Percentiles rank a stretch among this genome's conserved stretches.
Conservation (phyloP, 805 yeast species). For the Yarrowia deformans region DNA sequence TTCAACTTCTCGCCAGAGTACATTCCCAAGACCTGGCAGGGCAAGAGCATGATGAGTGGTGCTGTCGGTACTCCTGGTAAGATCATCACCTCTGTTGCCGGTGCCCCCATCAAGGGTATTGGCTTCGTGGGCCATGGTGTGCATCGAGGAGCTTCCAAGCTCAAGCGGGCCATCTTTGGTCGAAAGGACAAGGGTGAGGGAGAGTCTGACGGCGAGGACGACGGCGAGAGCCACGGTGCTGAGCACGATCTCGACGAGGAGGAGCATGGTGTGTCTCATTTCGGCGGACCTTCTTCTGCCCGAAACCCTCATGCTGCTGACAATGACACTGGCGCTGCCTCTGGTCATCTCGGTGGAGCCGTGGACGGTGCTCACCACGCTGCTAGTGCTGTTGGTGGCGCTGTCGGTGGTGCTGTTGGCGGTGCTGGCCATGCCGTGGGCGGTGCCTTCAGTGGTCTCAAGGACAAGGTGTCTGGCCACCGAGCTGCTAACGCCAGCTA, state of each 20-base stretch:
- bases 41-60: slow-evolving; percentile 43
- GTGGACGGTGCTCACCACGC: slow-evolving; percentile 51
- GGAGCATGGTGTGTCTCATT: slow-evolving; percentile 18
- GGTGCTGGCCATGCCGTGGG: slow-evolving; percentile 47
- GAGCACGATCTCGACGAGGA: slow-evolving; percentile 30
- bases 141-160: slow-evolving; percentile 42
- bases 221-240: background rate
- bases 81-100: slow-evolving; percentile 57
- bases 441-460: slow-evolving; percentile 31
- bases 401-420: slow-evolving; percentile 55
- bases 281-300: slow-evolving; percentile 30
- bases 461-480: slow-evolving; percentile 41
- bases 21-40: slow-evolving; percentile 50
- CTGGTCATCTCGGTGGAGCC: slow-evolving; percentile 53
- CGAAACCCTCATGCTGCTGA: slow-evolving; percentile 38
- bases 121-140: slow-evolving; percentile 59
- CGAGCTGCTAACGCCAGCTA: slow-evolving; percentile 13
- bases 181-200: slow-evolving; percentile 45
- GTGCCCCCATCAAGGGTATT: slow-evolving; percentile 60
- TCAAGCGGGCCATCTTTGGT: slow-evolving; percentile 41
- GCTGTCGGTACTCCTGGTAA: slow-evolving; percentile 50
- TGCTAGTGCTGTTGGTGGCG: slow-evolving; percentile 53
- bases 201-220: slow-evolving; percentile 19
- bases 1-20: slow-evolving; percentile 75
- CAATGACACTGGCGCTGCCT: slow-evolving; percentile 13